Evolutionary conservation across 495 filamentous ascomycete species (phyloP).

Genomic region (Podospora sp.): DNA sequence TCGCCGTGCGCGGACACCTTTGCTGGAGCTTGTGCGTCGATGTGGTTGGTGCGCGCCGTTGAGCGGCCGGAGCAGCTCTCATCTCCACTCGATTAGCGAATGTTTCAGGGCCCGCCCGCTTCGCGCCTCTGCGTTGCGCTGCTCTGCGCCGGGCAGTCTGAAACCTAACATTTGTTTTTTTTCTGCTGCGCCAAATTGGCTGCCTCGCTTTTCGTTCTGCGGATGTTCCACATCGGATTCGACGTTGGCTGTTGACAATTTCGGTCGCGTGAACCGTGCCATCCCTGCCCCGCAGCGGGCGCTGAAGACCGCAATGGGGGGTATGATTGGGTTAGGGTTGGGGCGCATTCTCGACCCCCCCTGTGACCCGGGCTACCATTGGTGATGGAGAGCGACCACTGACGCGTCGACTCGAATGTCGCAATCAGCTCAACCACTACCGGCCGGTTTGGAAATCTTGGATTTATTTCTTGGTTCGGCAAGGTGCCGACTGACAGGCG

Average conservation of each 20-base stretch:
- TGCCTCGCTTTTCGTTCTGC: not conserved
- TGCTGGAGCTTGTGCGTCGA: not conserved
- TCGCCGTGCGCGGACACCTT: not conserved
- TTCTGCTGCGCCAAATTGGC: not conserved
- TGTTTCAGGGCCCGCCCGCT: not conserved
- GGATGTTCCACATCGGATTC: not conserved
- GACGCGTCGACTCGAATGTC: not conserved
- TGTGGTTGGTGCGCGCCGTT: not conserved
- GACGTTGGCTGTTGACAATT: not conserved
- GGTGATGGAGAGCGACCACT: not conserved
- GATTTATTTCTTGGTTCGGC: not conserved
- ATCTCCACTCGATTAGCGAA: not conserved
- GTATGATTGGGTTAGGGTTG: not conserved
- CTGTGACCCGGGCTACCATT: not conserved
- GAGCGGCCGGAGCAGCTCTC: not conserved
- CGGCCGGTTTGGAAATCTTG: not conserved
- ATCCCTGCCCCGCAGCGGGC: not conserved
- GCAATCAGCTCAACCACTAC: not conserved
- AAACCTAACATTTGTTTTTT: not conserved
- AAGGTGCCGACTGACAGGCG: not conserved
- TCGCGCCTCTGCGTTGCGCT: not conserved
- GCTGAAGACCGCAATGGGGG: not conserved
- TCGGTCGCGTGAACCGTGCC: not conserved
- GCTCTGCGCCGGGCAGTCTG: not conserved
- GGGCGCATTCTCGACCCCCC: not conserved